Evolutionary conservation across 2,329 filamentous ascomycete species (phyloP).

Genomic region (Cercospora beticola): DNA sequence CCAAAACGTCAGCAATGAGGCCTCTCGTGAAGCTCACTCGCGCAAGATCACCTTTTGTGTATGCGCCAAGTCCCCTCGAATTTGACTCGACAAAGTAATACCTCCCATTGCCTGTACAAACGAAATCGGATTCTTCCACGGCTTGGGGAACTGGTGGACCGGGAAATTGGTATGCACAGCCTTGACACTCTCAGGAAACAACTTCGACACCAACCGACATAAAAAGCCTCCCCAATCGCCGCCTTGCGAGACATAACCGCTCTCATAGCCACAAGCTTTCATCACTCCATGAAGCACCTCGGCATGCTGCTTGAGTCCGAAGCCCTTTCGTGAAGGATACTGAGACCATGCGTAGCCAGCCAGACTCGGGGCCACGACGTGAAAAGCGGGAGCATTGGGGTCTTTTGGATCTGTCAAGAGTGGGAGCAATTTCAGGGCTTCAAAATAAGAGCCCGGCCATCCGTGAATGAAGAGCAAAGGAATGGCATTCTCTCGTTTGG

Average conservation of each 20-base stretch:
- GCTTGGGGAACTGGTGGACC: constrained; percentile 7
- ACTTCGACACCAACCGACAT: constrained; percentile 58
- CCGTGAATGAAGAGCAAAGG: constrained; percentile 68
- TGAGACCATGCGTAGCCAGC: constrained; percentile 49
- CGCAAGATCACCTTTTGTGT: constrained; percentile 5
- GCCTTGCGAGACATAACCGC: constrained; percentile 58
- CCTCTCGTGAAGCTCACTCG: not conserved
- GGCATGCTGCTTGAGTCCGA: constrained; percentile 22
- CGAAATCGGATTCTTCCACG: constrained; percentile 9
- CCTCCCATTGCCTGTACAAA: constrained; percentile 6
- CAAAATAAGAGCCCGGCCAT: constrained; percentile 67
- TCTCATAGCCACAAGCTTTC: constrained; percentile 62
- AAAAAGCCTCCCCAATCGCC: constrained; percentile 70
- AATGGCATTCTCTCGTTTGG: constrained; percentile 53
- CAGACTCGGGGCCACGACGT: constrained; percentile 49
- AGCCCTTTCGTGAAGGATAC: constrained; percentile 31
- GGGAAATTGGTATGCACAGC: constrained; percentile 62
- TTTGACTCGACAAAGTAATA: not conserved
- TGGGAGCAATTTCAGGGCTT: constrained; percentile 61
- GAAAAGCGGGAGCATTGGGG: constrained; percentile 39
- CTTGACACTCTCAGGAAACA: constrained; percentile 55
- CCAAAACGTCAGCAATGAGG: not conserved
- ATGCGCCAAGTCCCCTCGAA: constrained; percentile 1
- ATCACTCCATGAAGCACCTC: constrained; percentile 61
- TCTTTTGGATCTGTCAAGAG: constrained; percentile 42